These are phyloP conservation scores for Hypoxylon rickii DNA, from an alignment of 495 filamentous ascomycete genomes.

Conservation along the genomic window DNA sequence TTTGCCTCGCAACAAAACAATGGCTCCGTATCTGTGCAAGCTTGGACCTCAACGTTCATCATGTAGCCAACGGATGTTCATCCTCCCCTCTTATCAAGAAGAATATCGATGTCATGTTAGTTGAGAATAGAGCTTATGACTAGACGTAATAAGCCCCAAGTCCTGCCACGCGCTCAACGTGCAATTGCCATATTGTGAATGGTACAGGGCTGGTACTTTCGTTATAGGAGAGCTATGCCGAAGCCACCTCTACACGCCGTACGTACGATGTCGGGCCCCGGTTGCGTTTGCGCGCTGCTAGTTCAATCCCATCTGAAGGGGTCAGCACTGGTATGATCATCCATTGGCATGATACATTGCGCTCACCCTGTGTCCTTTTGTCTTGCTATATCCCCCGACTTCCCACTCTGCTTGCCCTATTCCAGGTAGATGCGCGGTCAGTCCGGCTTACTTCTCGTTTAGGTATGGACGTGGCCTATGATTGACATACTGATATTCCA, in stretches of 20 bases:
- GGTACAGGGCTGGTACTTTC: conserved; percentile 10
- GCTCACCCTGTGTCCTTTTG: conserved; percentile 83
- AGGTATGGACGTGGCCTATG: not conserved
- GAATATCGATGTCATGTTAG: too few relatives aligned
- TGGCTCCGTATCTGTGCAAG: too few relatives aligned
- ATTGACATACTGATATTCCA: conserved; percentile 57
- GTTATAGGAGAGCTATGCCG: conserved; percentile 1
- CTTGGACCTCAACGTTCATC: too few relatives aligned
- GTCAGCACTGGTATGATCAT: not conserved
- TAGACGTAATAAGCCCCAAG: conserved; percentile 1
- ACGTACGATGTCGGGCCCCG: not conserved
- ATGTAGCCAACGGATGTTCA: too few relatives aligned
- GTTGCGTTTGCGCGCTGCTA: not conserved
- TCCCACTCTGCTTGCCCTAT: conserved; percentile 75
- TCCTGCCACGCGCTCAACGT: conserved; percentile 6
- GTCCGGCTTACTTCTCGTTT: not conserved
- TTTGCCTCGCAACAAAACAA: too few relatives aligned
- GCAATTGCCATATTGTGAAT: conserved; percentile 13
- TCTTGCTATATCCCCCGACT: conserved; percentile 70
- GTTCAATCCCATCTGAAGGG: conserved; percentile 24
- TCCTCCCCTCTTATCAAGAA: too few relatives aligned
- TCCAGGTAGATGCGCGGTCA: conserved; percentile 18
- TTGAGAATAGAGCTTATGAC: too few relatives aligned
- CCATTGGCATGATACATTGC: not conserved
- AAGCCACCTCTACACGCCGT: not conserved